Conservation (phyloP, 2,329 filamentous ascomycete genomes). For the Ascochyta pisi region DNA sequence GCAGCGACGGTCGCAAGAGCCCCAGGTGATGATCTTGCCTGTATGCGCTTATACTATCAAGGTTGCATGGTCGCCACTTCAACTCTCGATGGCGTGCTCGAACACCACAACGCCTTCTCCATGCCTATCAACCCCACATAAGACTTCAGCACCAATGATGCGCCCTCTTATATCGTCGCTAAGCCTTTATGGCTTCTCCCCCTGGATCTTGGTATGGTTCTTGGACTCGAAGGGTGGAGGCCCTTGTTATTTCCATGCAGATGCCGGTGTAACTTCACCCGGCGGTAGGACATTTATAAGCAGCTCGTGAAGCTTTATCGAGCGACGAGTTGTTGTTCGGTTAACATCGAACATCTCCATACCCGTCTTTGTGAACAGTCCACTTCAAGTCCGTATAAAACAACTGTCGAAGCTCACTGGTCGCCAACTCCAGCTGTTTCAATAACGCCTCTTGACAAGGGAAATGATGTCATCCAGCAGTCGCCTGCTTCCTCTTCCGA, state of each 20-base stretch:
- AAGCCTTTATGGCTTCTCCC: conserved; percentile 16
- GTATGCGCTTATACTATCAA: conserved; percentile 1
- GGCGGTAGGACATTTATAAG: background rate
- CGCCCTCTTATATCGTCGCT: conserved; percentile 17
- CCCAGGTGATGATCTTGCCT: conserved; percentile 1
- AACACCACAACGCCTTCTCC: conserved; percentile 7
- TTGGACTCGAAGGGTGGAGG: conserved; percentile 1
- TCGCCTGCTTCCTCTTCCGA: conserved; percentile 28
- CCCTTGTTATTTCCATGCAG: conserved; percentile 7
- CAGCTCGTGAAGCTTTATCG: background rate
- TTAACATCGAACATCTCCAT: background rate
- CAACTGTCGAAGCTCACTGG: background rate
- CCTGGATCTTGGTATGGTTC: conserved; percentile 15
- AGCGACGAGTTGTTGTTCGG: background rate
- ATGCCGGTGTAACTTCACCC: conserved; percentile 3
- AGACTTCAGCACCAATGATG: conserved; percentile 25
- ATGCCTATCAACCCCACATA: conserved; percentile 16
- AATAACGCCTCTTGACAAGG: conserved; percentile 25
- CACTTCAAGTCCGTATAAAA: no score
- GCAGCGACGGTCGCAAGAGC: no score
- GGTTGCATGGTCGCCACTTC: conserved; percentile 26
- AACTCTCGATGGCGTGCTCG: conserved; percentile 33
- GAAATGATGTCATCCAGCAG: conserved; percentile 24
- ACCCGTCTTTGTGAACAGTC: no score
- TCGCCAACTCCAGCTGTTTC: background rate